A percentile compares a stretch with the other conserved stretches of the same genome.
Evolutionary conservation across 805 yeast genomes (phyloP).

Genomic region (Yarrowia deformans): DNA sequence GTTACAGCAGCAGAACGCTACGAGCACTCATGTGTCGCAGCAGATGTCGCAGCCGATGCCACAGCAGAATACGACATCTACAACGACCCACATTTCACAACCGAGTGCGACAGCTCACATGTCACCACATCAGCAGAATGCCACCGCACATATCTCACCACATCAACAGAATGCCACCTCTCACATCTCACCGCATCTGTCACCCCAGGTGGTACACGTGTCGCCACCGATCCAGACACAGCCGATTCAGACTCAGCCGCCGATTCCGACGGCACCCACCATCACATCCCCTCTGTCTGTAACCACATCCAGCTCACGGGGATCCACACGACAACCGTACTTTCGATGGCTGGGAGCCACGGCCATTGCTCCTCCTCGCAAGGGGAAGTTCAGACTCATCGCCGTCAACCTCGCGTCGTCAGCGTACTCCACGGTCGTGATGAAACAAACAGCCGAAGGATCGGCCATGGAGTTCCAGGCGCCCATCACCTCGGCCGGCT

Average conservation of each 20-base stretch:
- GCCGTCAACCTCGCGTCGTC: constrained; percentile 44
- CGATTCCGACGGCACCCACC: too few relatives aligned
- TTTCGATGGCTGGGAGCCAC: constrained; percentile 49
- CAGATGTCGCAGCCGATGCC: too few relatives aligned
- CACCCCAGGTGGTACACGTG: not conserved
- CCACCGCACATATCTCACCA: not conserved
- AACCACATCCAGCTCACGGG: not conserved
- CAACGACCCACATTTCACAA: too few relatives aligned
- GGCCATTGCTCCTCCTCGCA: constrained; percentile 47
- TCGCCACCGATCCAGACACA: not conserved
- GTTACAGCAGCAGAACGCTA: not conserved
- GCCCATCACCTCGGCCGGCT: constrained; percentile 16
- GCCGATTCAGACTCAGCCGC: not conserved
- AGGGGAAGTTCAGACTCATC: constrained; percentile 46
- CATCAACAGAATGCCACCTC: not conserved
- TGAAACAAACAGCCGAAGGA: constrained; percentile 33
- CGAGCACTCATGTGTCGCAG: too few relatives aligned
- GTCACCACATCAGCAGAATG: too few relatives aligned
- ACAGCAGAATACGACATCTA: too few relatives aligned
- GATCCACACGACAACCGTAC: constrained; percentile 46
- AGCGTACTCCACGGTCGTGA: constrained; percentile 17
- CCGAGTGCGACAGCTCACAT: too few relatives aligned
- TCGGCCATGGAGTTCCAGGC: constrained; percentile 33
- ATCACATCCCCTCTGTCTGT: constrained; percentile 18
- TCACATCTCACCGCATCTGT: not conserved